phyloP scores from a whole-genome alignment of 257 asterid species.

The Nicotiana sylvestris region DNA sequence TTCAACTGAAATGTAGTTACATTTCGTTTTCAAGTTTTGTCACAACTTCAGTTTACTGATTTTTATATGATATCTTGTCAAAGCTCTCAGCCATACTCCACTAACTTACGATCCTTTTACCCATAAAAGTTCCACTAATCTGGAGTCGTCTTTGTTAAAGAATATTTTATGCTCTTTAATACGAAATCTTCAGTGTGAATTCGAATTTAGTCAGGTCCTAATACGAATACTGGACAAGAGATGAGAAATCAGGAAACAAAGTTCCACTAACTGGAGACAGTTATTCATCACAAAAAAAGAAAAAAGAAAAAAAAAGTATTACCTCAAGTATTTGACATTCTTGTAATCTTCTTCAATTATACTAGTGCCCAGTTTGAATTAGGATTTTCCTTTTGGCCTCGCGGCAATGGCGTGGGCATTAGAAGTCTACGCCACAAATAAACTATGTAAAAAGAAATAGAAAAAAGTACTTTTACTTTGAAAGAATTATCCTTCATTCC shows the following conservation, averaged over 20 bases:
- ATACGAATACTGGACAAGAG: rapidly evolving
- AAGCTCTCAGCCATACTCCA: background rate
- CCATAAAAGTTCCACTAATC: background rate
- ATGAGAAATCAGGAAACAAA: too few relatives aligned
- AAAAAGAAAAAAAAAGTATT: background rate
- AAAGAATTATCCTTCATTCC: background rate
- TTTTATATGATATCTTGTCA: background rate
- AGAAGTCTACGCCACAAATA: background rate
- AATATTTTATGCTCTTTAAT: rapidly evolving
- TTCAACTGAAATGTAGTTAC: background rate
- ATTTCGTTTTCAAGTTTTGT: background rate
- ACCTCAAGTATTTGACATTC: background rate
- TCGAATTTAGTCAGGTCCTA: rapidly evolving
- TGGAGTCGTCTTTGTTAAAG: too few relatives aligned
- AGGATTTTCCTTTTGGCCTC: background rate
- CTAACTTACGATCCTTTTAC: too few relatives aligned
- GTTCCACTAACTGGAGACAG: background rate
- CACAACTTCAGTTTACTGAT: background rate
- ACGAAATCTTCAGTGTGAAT: rapidly evolving
- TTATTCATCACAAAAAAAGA: too few relatives aligned
- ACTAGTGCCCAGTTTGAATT: background rate
- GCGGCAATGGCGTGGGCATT: background rate
- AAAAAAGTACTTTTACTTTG: background rate
- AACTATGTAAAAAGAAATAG: background rate
- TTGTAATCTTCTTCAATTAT: background rate